phyloP scores from a whole-genome alignment of 306 rosid genomes.

The Cicer chorassanicum region DNA sequence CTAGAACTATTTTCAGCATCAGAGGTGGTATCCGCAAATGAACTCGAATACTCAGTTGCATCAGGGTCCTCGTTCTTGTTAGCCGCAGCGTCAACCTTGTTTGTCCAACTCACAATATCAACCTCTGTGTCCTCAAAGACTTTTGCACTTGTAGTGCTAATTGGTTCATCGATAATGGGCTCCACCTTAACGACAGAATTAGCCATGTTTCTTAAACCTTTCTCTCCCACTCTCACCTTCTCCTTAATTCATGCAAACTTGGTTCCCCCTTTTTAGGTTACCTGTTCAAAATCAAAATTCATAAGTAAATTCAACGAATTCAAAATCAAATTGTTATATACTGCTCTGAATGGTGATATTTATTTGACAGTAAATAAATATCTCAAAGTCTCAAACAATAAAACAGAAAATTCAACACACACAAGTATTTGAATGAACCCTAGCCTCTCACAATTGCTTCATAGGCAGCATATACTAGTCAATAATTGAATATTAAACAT shows the following conservation, averaged over 20 bases:
- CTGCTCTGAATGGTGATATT: neutral
- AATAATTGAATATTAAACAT: neutral
- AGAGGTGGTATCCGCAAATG: constrained; percentile 70
- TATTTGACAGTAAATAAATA: constrained; percentile 18
- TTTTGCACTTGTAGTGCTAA: constrained; percentile 37
- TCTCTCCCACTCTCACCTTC: constrained; percentile 41
- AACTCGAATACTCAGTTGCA: constrained; percentile 90
- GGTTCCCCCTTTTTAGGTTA: neutral
- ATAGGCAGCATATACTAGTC: neutral
- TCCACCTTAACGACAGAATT: constrained; percentile 54
- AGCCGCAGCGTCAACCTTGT: constrained; percentile 51
- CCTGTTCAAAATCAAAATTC: neutral
- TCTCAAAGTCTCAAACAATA: neutral
- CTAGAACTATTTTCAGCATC: constrained; percentile 61
- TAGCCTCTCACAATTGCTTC: neutral
- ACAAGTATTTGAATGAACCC: neutral
- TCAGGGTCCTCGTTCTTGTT: constrained; percentile 71
- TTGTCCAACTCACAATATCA: constrained; percentile 65
- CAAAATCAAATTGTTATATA: constrained; percentile 9
- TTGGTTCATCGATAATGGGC: constrained; percentile 51
- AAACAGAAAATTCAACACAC: neutral
- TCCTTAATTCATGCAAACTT: constrained; percentile 41
- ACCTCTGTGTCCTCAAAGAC: constrained; percentile 59
- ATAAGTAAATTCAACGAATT: neutral
- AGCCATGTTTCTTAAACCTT: constrained; percentile 49